Evolutionary conservation across 2,329 filamentous ascomycete genomes (phyloP), one percentile per base, ranked within the genome.

Genomic region (Onygena corvina): DNA sequence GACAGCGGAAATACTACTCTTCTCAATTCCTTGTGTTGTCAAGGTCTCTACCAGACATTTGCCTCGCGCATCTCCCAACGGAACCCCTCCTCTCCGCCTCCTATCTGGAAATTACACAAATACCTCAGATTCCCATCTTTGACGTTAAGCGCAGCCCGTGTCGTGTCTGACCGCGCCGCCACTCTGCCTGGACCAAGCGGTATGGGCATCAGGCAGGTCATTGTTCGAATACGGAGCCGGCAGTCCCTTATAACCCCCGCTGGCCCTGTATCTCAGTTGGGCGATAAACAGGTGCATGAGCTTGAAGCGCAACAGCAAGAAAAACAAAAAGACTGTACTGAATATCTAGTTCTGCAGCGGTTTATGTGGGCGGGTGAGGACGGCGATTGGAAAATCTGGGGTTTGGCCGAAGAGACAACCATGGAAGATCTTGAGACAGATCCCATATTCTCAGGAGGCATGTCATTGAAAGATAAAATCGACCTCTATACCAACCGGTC

Each of bases 291-390:
- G 36, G 29, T 35, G n/a, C 16, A 21, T 25, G 50, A 48, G 7
- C 42, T 50, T 20, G 31, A 52, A 18, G 33, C 30, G 4, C 44
- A 50, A 27, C 55, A 53, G 20, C 53, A 59, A n/a, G 55, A 57
- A 12, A 68, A 67, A 58, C 58, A 64, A 47, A 68, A 68, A 59
- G 66, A 68, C 53, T 66, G 66, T 53, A 65, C 61, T 1, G 74
- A 76, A 58, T 74, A 76, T 53, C 56, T 76, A 25, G 73, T 76
- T 11, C 56, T 76, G 20, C 73, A 76, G 61, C 67, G 69, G 58
- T 54, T 69, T 29, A 58, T 67, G 30, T 62, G 67, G 58, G 61
- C 62, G 25, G 67, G 69, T 6, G 61, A 67, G 52, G 61, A 69
- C 34, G 61, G 63, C 9, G 59, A 64, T 12, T 76, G 74, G 74